These are phyloP conservation scores for Wickerhamiella dianesei DNA, from an alignment of 805 yeast genomes.

Conservation along the genomic window DNA sequence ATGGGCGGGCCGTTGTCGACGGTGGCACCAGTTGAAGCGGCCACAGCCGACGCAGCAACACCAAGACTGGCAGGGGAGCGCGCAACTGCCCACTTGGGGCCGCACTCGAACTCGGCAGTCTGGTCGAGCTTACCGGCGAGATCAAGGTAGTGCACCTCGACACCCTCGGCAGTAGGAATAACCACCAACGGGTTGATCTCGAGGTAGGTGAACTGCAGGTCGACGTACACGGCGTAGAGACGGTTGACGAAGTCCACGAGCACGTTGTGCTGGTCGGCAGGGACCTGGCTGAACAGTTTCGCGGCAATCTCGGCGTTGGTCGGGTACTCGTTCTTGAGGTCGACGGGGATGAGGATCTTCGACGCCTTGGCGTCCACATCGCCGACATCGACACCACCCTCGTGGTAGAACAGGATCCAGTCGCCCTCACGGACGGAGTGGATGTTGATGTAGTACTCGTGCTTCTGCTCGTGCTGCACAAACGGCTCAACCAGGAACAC, in stretches of 20 bases:
- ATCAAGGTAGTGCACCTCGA: constrained; percentile 34
- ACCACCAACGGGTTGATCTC: constrained; percentile 36
- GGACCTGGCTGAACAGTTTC: constrained; percentile 29
- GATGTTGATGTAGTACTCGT: constrained; percentile 36
- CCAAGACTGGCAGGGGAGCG: constrained; percentile 33
- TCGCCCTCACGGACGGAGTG: constrained; percentile 37
- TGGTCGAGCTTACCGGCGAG: constrained; percentile 36
- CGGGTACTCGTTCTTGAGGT: constrained; percentile 30
- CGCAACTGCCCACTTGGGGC: constrained; percentile 37
- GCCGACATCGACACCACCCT: constrained; percentile 37
- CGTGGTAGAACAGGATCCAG: constrained; percentile 35
- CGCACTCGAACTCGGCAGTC: constrained; percentile 37
- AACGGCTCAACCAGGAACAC: constrained; percentile 36
- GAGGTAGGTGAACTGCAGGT: constrained; percentile 33
- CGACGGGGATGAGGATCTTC: constrained; percentile 32
- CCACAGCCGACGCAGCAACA: constrained; percentile 16
- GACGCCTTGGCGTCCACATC: constrained; percentile 36
- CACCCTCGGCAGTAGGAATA: constrained; percentile 28
- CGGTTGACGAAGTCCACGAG: constrained; percentile 34
- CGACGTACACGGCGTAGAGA: constrained; percentile 35
- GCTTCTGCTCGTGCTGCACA: constrained; percentile 34
- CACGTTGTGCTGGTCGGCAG: constrained; percentile 29
- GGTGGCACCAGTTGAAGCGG: constrained; percentile 10
- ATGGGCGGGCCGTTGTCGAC: constrained; percentile 36
- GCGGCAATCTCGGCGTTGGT: constrained; percentile 25